Percentiles rank a stretch among this genome's conserved stretches.
phyloP scores from a whole-genome alignment of 495 filamentous ascomycete genomes.

The Xylaria curta region DNA sequence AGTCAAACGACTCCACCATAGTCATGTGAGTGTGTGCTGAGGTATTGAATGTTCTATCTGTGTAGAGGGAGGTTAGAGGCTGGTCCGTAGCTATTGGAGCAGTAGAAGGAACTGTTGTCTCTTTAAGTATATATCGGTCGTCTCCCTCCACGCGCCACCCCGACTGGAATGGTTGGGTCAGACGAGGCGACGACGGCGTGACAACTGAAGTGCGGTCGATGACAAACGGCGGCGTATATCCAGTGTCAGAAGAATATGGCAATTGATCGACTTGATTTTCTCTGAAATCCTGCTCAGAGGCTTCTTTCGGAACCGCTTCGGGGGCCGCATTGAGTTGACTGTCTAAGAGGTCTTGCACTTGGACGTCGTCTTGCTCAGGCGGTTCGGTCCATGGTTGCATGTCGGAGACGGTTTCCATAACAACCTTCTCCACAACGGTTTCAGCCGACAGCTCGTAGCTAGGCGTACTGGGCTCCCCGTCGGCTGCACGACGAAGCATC shows the following conservation, averaged over 20 bases:
- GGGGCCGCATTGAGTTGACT: neutral
- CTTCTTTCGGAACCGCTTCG: neutral
- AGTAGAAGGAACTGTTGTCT: conserved; percentile 10
- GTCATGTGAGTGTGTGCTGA: neutral
- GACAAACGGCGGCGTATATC: neutral
- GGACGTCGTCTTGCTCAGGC: conserved; percentile 23
- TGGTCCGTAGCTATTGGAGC: conserved; percentile 19
- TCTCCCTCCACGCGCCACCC: conserved; percentile 16
- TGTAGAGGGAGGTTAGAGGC: conserved; percentile 35
- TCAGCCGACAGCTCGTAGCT: conserved; percentile 27
- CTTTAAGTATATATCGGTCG: conserved; percentile 6
- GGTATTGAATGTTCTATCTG: conserved; percentile 3
- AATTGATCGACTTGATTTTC: neutral
- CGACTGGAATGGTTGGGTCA: conserved; percentile 30
- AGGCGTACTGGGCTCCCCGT: conserved; percentile 32
- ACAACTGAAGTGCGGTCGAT: neutral
- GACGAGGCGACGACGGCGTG: conserved; percentile 31
- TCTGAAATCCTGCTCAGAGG: neutral
- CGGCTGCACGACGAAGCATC: conserved; percentile 33
- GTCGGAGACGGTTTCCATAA: conserved; percentile 1
- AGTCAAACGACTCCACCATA: conserved; percentile 2
- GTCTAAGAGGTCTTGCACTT: conserved; percentile 5
- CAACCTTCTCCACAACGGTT: conserved; percentile 17
- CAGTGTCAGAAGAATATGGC: neutral
- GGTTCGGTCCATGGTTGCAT: neutral